Evolutionary conservation across 148 eudicot genomes (phyloP).

Genomic region (Oxyria digyna): DNA sequence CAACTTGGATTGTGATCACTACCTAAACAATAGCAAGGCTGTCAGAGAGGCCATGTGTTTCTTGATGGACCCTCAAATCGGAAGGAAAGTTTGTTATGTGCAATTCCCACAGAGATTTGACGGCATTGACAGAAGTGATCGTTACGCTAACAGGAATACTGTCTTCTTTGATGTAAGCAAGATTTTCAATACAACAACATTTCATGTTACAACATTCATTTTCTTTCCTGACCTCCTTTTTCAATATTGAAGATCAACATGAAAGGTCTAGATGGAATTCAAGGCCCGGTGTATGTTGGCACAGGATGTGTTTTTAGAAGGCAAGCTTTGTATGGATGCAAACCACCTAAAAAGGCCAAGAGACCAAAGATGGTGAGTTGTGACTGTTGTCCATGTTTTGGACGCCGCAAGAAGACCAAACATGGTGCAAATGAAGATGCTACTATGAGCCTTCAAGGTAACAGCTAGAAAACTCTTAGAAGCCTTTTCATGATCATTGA

Average conservation of each 20-base stretch:
- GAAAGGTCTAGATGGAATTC: conserved; percentile 57
- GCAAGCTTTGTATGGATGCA: conserved; percentile 93
- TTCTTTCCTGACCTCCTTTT: conserved; percentile 6
- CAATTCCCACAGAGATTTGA: conserved; percentile 96
- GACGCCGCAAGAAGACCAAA: conserved; percentile 64
- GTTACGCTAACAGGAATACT: conserved; percentile 96
- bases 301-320: conserved; percentile 97
- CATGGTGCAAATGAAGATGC: conserved; percentile 42
- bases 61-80: conserved; percentile 91
- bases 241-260: conserved; percentile 57
- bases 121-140: conserved; percentile 79
- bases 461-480: no score
- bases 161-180: conserved; percentile 92
- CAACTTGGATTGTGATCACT: conserved; percentile 99
- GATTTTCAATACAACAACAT: conserved; percentile 43
- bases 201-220: neutral
- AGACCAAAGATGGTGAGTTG: conserved; percentile 97
- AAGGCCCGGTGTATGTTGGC: conserved; percentile 96
- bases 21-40: conserved; percentile 94
- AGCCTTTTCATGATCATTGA: neutral
- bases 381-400: conserved; percentile 97
- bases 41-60: conserved; percentile 94
- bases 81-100: conserved; percentile 90
- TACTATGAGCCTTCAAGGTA: conserved; percentile 48
- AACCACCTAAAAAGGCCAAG: conserved; percentile 89